Conservation (phyloP, 192 early-diverging fungal species). For the Coemansia aciculifera region DNA sequence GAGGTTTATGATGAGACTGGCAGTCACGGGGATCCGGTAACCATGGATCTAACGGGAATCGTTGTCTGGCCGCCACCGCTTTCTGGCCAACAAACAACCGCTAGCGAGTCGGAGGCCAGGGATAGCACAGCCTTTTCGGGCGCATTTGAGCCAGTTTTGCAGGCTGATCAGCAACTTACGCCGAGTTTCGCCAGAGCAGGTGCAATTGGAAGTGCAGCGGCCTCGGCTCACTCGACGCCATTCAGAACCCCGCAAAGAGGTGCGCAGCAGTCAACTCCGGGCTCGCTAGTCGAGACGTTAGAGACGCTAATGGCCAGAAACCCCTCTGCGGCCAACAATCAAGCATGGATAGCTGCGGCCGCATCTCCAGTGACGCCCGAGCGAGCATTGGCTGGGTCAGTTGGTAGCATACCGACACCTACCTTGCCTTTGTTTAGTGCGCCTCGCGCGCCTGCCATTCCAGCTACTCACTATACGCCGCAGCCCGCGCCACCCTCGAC, state of each 20-base stretch:
- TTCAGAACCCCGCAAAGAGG: constrained; percentile 6
- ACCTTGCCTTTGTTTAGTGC: neutral
- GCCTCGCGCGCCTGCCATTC: neutral
- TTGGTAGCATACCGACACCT: neutral
- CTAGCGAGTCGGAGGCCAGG: neutral
- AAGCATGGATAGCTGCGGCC: neutral
- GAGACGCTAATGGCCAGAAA: constrained; percentile 8
- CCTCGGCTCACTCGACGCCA: neutral
- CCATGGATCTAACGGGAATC: constrained; percentile 51
- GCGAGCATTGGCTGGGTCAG: neutral
- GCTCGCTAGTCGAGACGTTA: constrained; percentile 2
- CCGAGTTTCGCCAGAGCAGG: neutral
- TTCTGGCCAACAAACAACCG: neutral
- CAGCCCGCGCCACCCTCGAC: neutral
- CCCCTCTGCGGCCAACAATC: neutral
- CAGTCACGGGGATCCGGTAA: constrained; percentile 33
- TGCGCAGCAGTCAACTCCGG: neutral
- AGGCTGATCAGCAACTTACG: neutral
- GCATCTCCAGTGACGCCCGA: constrained; percentile 7
- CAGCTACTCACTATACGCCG: neutral
- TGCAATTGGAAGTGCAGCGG: neutral
- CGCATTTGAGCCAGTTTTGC: neutral
- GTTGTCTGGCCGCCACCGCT: constrained; percentile 12
- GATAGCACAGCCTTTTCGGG: neutral
- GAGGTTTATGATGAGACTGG: neutral